A percentile compares a stretch with the other conserved stretches of the same genome.
These are phyloP conservation scores for Aspergillus phoenicis DNA, from an alignment of 2,329 filamentous ascomycete genomes.

Conservation along the genomic window DNA sequence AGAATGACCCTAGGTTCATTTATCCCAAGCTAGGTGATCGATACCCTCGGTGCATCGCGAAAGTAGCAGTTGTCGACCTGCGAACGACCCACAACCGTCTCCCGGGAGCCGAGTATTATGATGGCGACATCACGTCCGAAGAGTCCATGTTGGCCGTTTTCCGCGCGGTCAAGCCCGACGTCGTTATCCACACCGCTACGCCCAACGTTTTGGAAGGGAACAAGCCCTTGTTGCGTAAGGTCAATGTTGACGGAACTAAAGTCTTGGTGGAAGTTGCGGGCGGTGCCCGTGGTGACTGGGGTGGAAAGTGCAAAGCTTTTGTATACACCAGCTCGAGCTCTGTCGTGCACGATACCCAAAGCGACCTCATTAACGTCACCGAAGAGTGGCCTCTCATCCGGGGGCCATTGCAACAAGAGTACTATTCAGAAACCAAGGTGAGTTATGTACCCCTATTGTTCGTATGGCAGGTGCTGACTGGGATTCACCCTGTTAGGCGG, in stretches of 20 bases:
- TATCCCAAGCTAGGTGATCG: conserved; percentile 42
- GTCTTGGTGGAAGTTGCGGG: conserved; percentile 70
- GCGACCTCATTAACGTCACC: conserved; percentile 79
- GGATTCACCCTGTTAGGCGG: conserved; percentile 55
- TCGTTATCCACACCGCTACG: conserved; percentile 89
- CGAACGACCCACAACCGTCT: conserved; percentile 69
- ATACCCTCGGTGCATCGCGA: conserved; percentile 48
- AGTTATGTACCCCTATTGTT: conserved; percentile 10
- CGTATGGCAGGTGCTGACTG: neutral
- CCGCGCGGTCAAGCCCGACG: conserved; percentile 67
- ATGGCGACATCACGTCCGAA: conserved; percentile 75
- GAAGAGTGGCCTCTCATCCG: conserved; percentile 78
- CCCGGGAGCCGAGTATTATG: conserved; percentile 66
- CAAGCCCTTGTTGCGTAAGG: conserved; percentile 69
- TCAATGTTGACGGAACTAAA: conserved; percentile 86
- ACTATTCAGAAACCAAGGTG: conserved; percentile 91
- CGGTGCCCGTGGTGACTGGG: conserved; percentile 65
- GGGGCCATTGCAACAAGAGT: conserved; percentile 71
- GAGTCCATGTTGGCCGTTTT: conserved; percentile 66
- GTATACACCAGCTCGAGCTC: conserved; percentile 92
- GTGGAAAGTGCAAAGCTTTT: conserved; percentile 67
- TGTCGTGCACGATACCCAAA: conserved; percentile 78
- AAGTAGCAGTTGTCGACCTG: conserved; percentile 72
- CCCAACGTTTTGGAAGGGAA: conserved; percentile 58
- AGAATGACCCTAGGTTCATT: conserved; percentile 39